Percentiles rank a stretch among this genome's conserved stretches.
phyloP scores from a whole-genome alignment of 371 early-diverging fungal genomes.

The Scutellospora calospora region DNA sequence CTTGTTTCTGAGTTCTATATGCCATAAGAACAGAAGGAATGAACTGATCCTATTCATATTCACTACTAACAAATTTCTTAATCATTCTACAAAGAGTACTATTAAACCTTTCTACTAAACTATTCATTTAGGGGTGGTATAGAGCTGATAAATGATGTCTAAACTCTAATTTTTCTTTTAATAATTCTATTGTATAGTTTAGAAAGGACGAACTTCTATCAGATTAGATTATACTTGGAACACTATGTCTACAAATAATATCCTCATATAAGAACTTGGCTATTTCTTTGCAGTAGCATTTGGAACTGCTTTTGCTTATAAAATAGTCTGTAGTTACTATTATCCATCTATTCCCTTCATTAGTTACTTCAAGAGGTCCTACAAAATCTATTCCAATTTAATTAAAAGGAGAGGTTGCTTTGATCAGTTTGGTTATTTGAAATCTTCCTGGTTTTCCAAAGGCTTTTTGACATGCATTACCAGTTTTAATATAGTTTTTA shows the following conservation, averaged over 20 bases:
- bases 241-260: conserved; percentile 49
- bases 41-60: neutral
- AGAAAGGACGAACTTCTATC: conserved; percentile 48
- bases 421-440: neutral
- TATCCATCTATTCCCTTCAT: neutral
- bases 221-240: conserved; percentile 49
- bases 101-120: conserved; percentile 49
- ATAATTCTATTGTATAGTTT: neutral
- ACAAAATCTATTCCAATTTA: neutral
- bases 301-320: neutral
- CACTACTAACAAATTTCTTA: neutral
- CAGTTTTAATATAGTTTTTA: too few relatives aligned
- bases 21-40: neutral
- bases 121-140: conserved; percentile 46
- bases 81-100: conserved; percentile 37
- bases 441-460: too few relatives aligned
- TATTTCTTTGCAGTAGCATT: neutral
- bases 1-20: neutral
- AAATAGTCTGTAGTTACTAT: neutral
- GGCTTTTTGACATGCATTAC: too few relatives aligned
- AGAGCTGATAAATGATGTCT: conserved; percentile 28
- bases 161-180: neutral
- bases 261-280: conserved; percentile 51
- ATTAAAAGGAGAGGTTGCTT: neutral
- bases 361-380: neutral